Evolutionary conservation across 208 protist genomes (phyloP).

Genomic region (Wallacemonas collosoma): DNA sequence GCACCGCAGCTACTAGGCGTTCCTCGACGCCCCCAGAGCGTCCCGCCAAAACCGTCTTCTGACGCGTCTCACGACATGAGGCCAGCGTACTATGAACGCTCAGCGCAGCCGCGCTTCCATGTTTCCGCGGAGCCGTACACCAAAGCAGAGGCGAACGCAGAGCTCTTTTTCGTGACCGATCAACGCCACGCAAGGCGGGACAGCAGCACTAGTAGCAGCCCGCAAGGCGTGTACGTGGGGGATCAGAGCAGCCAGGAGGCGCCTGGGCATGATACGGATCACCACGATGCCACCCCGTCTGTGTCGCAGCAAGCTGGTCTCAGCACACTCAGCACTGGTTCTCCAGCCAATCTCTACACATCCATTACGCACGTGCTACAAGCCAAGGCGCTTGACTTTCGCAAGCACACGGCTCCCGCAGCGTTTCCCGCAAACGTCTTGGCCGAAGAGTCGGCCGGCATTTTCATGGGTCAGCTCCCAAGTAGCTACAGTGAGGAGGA

Average conservation of each 20-base stretch:
- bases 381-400: slow-evolving; percentile 56
- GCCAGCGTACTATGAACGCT: neutral
- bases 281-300: neutral
- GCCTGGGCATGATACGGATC: no score
- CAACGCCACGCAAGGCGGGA: no score
- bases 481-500: slow-evolving; percentile 76
- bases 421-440: slow-evolving; percentile 30
- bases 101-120: neutral
- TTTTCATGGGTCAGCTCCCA: slow-evolving; percentile 84
- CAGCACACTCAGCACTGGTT: neutral
- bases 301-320: neutral
- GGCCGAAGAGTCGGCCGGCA: slow-evolving; percentile 56
- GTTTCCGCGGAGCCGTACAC: neutral
- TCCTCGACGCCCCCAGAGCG: slow-evolving; percentile 9
- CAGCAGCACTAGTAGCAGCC: no score
- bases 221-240: no score
- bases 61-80: neutral
- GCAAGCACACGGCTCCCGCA: slow-evolving; percentile 45
- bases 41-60: neutral
- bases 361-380: slow-evolving; percentile 36
- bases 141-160: neutral
- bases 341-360: slow-evolving; percentile 51
- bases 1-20: neutral
- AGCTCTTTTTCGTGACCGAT: slow-evolving; percentile 3
- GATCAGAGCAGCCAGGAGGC: no score